Base-by-base conservation (phyloP, 176 grass and related monocot species). In the Aegilops speltoides region DNA sequence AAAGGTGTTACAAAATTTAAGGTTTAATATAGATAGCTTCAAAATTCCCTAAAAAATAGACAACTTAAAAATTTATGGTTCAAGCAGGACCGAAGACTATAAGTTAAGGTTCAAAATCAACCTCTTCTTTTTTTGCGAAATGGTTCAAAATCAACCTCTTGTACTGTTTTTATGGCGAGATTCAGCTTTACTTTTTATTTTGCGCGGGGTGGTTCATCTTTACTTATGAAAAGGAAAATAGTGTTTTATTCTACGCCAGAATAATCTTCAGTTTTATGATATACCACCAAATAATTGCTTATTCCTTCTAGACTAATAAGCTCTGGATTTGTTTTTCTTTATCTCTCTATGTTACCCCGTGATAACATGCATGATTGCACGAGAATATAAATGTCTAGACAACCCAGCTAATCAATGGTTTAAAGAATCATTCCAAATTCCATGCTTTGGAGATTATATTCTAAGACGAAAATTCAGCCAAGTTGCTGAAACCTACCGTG, bases 401-500 rank as follows among this genome's bases (percentile, higher is more conserved):
- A 1, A 3, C 20, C 56, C 56, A 59, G 19, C 56, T 59, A 59
- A 59, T 59, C 56, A 59, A 22, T 1, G 56, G 19, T 59, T 31
- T 1, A 69, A 22, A 1, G 76, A 73, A 64, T 41, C 5, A 3
- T 9, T 14, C 7, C 52, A 79, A 65, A 64, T 74, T 43, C 7
- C 41, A 28, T 48, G 15, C 4, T n/a, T 29, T 3, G 12, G 20
- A 10, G 43, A 76, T 67, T 75, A 68, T 25, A 89, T 86, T 81
- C 64, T 24, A 2, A 8, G 61, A 68, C 46, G 31, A 81, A 60
- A 77, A 68, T 89, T 80, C 54, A 16, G 19, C 25, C 83, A 85
- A 85, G 77, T 85, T 68, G 87, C 31, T 80, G n/a, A 46, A 33
- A 38, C 15, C 50, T 4, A 63, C 79, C 13, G 23, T 81, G 43